These are phyloP conservation scores for Ustulina deusta DNA, from an alignment of 2,329 filamentous ascomycete genomes.

Conservation along the genomic window DNA sequence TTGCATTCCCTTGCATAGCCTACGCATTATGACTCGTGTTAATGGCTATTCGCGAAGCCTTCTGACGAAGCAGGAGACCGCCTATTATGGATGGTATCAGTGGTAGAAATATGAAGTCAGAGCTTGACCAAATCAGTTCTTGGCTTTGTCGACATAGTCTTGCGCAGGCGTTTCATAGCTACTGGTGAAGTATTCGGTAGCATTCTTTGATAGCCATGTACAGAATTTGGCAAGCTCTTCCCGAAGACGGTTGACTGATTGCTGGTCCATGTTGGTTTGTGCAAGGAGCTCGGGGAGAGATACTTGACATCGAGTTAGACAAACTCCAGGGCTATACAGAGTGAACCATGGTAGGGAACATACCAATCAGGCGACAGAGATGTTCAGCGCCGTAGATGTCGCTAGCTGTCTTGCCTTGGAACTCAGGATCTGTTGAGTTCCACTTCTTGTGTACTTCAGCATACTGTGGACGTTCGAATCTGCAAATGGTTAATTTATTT, in stretches of 20 bases:
- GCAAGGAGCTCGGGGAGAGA: conserved; percentile 92
- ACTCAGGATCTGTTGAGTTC: conserved; percentile 70
- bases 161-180: conserved; percentile 79
- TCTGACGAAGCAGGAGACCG: not conserved
- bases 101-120: not conserved
- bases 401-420: conserved; percentile 76
- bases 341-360: conserved; percentile 46
- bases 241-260: conserved; percentile 86
- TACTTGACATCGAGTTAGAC: conserved; percentile 64
- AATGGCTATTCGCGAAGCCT: not conserved
- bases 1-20: not conserved
- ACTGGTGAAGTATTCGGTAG: conserved; percentile 79
- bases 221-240: conserved; percentile 91
- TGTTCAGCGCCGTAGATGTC: conserved; percentile 96
- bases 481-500: conserved; percentile 52
- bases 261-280: conserved; percentile 97
- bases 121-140: conserved; percentile 43
- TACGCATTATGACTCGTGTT: not conserved
- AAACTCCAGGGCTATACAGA: conserved; percentile 8
- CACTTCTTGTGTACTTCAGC: conserved; percentile 79
- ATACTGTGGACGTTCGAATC: conserved; percentile 92
- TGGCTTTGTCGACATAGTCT: conserved; percentile 78
- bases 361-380: conserved; percentile 88
- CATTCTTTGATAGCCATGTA: conserved; percentile 83
- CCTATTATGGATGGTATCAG: not conserved